Conservation (phyloP, 1,284 basidiomycete species). For the Lentinula novae-zelandiae region DNA sequence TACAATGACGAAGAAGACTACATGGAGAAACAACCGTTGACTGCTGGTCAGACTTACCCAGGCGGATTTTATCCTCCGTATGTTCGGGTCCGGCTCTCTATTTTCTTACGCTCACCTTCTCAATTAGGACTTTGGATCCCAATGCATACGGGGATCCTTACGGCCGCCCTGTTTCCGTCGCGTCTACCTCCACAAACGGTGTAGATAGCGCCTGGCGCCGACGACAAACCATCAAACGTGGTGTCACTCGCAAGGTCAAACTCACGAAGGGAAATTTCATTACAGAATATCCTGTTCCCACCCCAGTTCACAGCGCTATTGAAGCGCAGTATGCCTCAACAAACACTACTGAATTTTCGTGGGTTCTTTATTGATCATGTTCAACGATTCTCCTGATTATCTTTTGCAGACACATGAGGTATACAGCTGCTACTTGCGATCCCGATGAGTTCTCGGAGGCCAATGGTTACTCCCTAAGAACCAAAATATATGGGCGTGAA, state of each 20-base stretch:
- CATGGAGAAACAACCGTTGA: conserved; percentile 71
- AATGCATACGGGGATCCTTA: conserved; percentile 67
- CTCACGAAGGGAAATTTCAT: conserved; percentile 92
- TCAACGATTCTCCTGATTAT: conserved; percentile 3
- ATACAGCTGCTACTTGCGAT: conserved; percentile 90
- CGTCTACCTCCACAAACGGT: conserved; percentile 62
- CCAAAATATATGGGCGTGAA: conserved; percentile 82
- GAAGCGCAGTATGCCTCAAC: conserved; percentile 75
- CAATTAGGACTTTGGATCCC: conserved; percentile 54
- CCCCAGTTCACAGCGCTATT: conserved; percentile 81
- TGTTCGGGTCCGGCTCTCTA: conserved; percentile 24
- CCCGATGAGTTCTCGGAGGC: conserved; percentile 89
- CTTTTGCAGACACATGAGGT: conserved; percentile 69
- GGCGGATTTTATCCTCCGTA: conserved; percentile 71
- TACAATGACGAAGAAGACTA: conserved; percentile 61
- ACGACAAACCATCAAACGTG: conserved; percentile 89
- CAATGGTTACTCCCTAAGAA: conserved; percentile 81
- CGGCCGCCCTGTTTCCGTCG: conserved; percentile 56
- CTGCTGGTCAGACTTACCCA: conserved; percentile 45
- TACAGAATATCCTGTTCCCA: conserved; percentile 87
- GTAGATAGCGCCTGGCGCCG: conserved; percentile 78
- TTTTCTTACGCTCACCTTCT: background rate
- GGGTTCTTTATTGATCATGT: conserved; percentile 27
- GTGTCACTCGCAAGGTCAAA: conserved; percentile 90
- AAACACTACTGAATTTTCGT: conserved; percentile 84